Percentiles rank a stretch among this genome's conserved stretches.
These are phyloP conservation scores for Crataegus laevigata DNA, from an alignment of 306 rosid species.

Conservation along the genomic window DNA sequence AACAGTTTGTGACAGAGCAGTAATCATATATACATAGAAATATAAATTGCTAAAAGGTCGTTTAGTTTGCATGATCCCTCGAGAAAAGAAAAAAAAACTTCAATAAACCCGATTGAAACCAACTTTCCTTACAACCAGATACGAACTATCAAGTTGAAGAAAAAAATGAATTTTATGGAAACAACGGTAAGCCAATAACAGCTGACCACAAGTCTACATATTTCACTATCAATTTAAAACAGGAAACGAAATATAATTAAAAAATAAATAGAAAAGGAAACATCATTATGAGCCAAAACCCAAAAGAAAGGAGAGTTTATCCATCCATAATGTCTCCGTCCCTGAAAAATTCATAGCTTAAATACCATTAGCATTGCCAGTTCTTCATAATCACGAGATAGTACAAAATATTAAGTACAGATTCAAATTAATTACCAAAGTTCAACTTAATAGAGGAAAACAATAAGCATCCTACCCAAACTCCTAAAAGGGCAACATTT, in stretches of 20 bases:
- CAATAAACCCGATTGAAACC: background rate
- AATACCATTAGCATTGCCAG: background rate
- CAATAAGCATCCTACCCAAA: background rate
- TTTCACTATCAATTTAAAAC: background rate
- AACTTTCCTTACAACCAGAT: background rate
- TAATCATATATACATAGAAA: background rate
- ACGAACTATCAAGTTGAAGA: background rate
- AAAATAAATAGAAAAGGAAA: background rate
- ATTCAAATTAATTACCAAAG: background rate
- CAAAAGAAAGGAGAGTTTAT: background rate
- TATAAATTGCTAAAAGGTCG: background rate
- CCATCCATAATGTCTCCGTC: constrained; percentile 6
- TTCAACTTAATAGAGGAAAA: background rate
- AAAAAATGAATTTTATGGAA: background rate
- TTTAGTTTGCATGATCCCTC: background rate
- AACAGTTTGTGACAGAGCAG: background rate
- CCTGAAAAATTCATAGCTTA: background rate
- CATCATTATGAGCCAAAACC: background rate
- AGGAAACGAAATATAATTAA: background rate
- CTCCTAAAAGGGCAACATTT: background rate
- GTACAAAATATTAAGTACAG: background rate
- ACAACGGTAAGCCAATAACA: background rate
- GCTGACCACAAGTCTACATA: background rate
- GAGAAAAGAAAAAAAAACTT: background rate
- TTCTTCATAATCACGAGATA: background rate